Base-by-base conservation (phyloP, 2,329 filamentous ascomycete genomes). In the Paecilomyces sp. region DNA sequence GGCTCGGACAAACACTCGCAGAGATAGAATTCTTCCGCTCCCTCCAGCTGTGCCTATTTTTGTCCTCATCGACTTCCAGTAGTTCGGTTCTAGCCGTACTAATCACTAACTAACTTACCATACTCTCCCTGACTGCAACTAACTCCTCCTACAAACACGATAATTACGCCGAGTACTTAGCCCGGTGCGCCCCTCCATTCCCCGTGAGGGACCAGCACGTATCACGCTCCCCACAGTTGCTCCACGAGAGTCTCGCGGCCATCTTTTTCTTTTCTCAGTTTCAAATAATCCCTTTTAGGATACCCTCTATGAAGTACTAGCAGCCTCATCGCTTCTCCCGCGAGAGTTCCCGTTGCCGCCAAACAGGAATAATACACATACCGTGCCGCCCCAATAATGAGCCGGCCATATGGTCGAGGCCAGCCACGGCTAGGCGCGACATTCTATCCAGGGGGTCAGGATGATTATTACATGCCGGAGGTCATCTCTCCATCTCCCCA, bases 391-490 rank as follows among this genome's bases (percentile, higher is more conserved):
- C 61, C 62, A 58, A 68, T 63, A 57, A 73, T 74, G 70, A 75
- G 75, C 65, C 66, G 70, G 63, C 71, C 72, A 58, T 69, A 74
- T 63, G 70, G 72, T 64, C 72, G 67, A 68, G 71, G 72, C 68
- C 74, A 76, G 66, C 70, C 72, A 65, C 70, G 71, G 60, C 67
- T 85, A 70, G 80, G 81, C 61, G 86, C 87, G 59, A 90, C 86
- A 55, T 89, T 88, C 74, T 82, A 86, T 71, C 87, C 88, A 66
- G 86, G 86, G 66, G 83, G 83, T 56, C 79, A 82, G 65, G 86
- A 89, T 75, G 85, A 88, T 73, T 88, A 85, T 73, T 87, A 87
- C 72, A 84, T 88, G 80, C 84, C 85, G 64, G 86, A 88, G 74
- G 78, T 89, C 69, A 82, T 89, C 65, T 87, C 87, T 68, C 88